phyloP scores from a whole-genome alignment of 225 moss, liverwort and hornwort species.

The Sphagnum contortum region DNA sequence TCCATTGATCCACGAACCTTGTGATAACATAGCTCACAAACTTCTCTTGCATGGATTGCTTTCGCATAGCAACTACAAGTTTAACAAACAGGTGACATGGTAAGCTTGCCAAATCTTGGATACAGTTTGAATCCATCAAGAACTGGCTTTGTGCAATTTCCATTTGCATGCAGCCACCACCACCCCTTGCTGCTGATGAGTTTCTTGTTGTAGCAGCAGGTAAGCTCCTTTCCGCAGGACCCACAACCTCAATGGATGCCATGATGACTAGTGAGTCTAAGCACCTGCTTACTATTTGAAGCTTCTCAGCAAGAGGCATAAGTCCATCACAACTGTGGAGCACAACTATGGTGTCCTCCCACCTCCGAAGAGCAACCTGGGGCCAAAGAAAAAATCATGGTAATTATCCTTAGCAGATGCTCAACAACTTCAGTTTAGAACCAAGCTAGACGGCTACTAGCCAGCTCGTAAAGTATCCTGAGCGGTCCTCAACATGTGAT shows the following conservation, averaged over 20 bases:
- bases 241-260: slow-evolving; percentile 63
- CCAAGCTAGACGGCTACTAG: too few species aligned
- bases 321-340: slow-evolving; percentile 56
- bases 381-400: too few species aligned
- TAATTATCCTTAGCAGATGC: background rate
- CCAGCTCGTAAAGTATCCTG: too few species aligned
- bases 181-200: slow-evolving; percentile 34
- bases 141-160: slow-evolving; percentile 16
- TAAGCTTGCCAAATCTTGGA: slow-evolving; percentile 68
- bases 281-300: slow-evolving; percentile 52
- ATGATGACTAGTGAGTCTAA: slow-evolving; percentile 62
- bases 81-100: slow-evolving; percentile 57
- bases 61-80: slow-evolving; percentile 45
- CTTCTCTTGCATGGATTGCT: slow-evolving; percentile 71
- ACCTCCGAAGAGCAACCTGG: slow-evolving; percentile 73
- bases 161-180: slow-evolving; percentile 53
- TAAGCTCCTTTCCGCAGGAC: slow-evolving; percentile 32
- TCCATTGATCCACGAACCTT: slow-evolving; percentile 64
- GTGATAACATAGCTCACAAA: slow-evolving; percentile 72
- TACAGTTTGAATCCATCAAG: slow-evolving; percentile 47
- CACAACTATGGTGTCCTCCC: slow-evolving; percentile 73
- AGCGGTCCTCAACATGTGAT: too few species aligned
- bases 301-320: slow-evolving; percentile 46
- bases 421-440: too few species aligned
- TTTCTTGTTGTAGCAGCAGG: slow-evolving; percentile 2